A percentile compares a stretch with the other conserved stretches of the same genome.
Evolutionary conservation across 352 stramenopile genomes (phyloP).

Genomic region (Phytophthora sp.): DNA sequence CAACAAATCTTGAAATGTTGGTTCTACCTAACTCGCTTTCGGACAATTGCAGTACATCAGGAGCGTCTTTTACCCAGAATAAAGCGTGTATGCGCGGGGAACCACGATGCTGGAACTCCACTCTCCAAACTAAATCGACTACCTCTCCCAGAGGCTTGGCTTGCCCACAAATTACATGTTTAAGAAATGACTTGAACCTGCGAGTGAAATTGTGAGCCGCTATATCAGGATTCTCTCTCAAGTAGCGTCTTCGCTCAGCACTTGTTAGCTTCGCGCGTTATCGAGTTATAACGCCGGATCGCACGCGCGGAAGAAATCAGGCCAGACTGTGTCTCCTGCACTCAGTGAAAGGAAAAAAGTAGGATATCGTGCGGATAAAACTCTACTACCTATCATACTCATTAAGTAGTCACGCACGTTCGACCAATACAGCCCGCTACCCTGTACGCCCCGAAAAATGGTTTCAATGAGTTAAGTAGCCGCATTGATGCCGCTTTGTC

Average conservation of each 20-base stretch:
- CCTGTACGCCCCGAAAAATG: conserved; percentile 10
- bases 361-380: conserved; percentile 13
- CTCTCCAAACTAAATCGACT: conserved; percentile 27
- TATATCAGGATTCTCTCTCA: conserved; percentile 30
- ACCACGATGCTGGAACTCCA: conserved; percentile 23
- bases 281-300: conserved; percentile 1
- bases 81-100: conserved; percentile 28
- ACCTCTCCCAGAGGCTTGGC: conserved; percentile 17
- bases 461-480: conserved; percentile 8
- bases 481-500: neutral
- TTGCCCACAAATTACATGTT: neutral
- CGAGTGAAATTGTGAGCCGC: conserved; percentile 21
- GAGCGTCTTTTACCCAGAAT: conserved; percentile 20
- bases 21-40: neutral
- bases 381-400: conserved; percentile 18
- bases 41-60: conserved; percentile 9
- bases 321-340: conserved; percentile 36
- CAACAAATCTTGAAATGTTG: neutral
- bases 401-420: conserved; percentile 19
- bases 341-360: conserved; percentile 36
- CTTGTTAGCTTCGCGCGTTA: neutral
- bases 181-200: conserved; percentile 27
- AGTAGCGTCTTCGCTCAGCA: neutral
- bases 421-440: conserved; percentile 12
- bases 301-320: conserved; percentile 28